These are phyloP conservation scores for Epichloe coenophiala DNA, from an alignment of 2,329 filamentous ascomycete species.

Conservation along the genomic window DNA sequence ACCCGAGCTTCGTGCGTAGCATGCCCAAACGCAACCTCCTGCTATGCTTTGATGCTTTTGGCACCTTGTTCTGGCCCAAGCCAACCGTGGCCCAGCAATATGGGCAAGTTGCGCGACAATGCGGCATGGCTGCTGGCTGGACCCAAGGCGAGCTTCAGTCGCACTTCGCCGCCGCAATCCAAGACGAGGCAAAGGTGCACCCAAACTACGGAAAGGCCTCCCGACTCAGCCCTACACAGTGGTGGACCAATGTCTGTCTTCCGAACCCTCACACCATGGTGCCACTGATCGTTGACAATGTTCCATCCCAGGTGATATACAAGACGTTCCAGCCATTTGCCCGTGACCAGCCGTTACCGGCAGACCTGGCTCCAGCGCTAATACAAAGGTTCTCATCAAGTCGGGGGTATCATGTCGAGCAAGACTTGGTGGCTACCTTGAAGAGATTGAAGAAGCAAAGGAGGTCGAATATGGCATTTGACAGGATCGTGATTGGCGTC, in stretches of 20 bases:
- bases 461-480: constrained; percentile 12
- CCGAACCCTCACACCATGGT: background rate
- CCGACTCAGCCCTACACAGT: constrained; percentile 35
- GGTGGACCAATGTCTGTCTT: constrained; percentile 44
- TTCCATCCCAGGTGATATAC: constrained; percentile 32
- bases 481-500: constrained; percentile 36
- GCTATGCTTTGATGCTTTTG: constrained; percentile 51
- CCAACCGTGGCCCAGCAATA: constrained; percentile 40
- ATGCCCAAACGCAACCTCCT: constrained; percentile 31
- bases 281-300: background rate
- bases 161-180: constrained; percentile 30
- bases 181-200: constrained; percentile 27
- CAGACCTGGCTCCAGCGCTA: constrained; percentile 32
- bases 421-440: constrained; percentile 32
- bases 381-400: constrained; percentile 38
- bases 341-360: constrained; percentile 23
- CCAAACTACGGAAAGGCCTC: constrained; percentile 46
- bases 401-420: constrained; percentile 37
- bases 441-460: constrained; percentile 21
- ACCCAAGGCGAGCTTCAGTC: constrained; percentile 25
- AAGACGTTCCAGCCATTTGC: constrained; percentile 35
- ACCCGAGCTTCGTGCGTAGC: no score
- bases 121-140: constrained; percentile 31
- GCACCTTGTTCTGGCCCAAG: constrained; percentile 45
- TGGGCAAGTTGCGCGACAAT: constrained; percentile 32